These are phyloP conservation scores for Coniochaeta ligniaria DNA, from an alignment of 2,329 filamentous ascomycete genomes.

Conservation along the genomic window DNA sequence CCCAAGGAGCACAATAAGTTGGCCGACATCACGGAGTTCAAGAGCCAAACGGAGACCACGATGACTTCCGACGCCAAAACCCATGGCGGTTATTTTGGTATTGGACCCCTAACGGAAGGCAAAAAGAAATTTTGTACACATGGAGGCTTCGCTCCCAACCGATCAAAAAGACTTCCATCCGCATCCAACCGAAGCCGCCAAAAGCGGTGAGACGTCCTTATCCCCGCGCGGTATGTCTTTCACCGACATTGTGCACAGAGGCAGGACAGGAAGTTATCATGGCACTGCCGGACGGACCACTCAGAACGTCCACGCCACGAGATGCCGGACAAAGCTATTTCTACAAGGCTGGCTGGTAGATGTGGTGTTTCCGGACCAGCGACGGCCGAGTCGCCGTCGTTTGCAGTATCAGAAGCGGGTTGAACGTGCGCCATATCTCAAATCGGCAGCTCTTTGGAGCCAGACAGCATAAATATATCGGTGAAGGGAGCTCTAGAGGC, in stretches of 20 bases:
- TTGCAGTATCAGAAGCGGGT: slow-evolving; percentile 4
- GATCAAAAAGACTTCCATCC: not conserved
- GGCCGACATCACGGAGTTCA: not conserved
- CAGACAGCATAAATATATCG: not conserved
- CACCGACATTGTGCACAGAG: not conserved
- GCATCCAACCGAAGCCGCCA: not conserved
- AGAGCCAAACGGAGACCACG: not conserved
- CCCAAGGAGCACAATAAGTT: too few relatives aligned
- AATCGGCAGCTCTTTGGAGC: not conserved
- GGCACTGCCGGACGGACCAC: not conserved
- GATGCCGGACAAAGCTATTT: slow-evolving; percentile 4
- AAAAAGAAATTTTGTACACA: slow-evolving; percentile 11
- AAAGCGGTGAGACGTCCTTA: not conserved
- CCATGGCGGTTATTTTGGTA: not conserved
- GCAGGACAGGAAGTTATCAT: not conserved
- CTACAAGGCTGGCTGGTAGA: not conserved
- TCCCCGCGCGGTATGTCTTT: not conserved
- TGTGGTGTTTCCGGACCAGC: not conserved
- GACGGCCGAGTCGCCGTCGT: slow-evolving; percentile 21
- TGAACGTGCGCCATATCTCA: not conserved
- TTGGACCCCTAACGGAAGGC: not conserved
- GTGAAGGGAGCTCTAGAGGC: slow-evolving; percentile 8
- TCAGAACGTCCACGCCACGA: not conserved
- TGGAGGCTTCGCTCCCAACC: not conserved
- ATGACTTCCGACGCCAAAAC: not conserved